Conservation (phyloP, 2,329 filamentous ascomycete species). For the Juglanconis oblonga region DNA sequence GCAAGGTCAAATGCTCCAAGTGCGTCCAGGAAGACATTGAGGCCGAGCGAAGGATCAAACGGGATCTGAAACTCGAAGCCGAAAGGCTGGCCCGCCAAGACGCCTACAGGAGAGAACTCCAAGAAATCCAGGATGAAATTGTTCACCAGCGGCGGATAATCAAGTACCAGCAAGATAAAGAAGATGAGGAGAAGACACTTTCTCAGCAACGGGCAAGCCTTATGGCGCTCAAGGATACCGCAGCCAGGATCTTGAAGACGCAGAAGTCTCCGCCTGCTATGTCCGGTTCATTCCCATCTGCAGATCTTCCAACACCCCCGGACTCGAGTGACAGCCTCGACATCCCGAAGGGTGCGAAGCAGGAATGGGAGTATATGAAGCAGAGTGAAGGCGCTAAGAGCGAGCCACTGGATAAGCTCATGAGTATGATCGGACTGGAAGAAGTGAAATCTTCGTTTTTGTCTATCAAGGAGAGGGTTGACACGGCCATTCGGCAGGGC, state of each 20-base stretch:
- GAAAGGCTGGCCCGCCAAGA: conserved; percentile 41
- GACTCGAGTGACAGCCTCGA: conserved; percentile 9
- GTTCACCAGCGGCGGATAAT: conserved; percentile 41
- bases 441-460: conserved; percentile 64
- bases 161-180: conserved; percentile 42
- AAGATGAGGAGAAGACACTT: conserved; percentile 41
- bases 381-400: conserved; percentile 47
- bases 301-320: background rate
- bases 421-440: conserved; percentile 70
- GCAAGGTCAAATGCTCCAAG: conserved; percentile 39
- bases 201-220: conserved; percentile 47
- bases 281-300: background rate
- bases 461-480: conserved; percentile 59
- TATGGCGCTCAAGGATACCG: conserved; percentile 33
- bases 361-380: conserved; percentile 65
- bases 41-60: conserved; percentile 37
- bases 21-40: conserved; percentile 52
- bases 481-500: conserved; percentile 56
- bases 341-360: conserved; percentile 28
- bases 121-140: conserved; percentile 52
- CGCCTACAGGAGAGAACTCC: conserved; percentile 42
- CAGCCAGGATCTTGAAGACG: conserved; percentile 20
- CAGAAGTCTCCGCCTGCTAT: background rate
- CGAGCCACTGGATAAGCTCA: conserved; percentile 57
- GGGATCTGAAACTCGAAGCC: conserved; percentile 50